These are phyloP conservation scores for Cystobasidium sp. DNA, from an alignment of 1,284 basidiomycete species.

Conservation along the genomic window DNA sequence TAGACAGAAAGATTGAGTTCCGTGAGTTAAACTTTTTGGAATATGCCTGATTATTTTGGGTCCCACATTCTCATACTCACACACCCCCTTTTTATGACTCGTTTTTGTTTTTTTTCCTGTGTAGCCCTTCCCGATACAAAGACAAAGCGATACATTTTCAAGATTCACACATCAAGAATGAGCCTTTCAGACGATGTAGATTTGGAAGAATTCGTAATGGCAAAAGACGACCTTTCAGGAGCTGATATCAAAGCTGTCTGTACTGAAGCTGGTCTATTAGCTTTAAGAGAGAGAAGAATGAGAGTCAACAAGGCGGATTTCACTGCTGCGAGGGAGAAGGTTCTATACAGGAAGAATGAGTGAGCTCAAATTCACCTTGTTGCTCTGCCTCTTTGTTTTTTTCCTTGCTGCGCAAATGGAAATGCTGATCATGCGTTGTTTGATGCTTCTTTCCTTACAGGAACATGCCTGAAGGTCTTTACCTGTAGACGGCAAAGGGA, in stretches of 20 bases:
- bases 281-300: slow-evolving; percentile 93
- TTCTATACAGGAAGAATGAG: slow-evolving; percentile 55
- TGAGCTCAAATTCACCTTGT: too few relatives aligned
- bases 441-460: not conserved
- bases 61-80: not conserved
- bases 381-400: too few relatives aligned
- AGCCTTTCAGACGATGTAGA: slow-evolving; percentile 89
- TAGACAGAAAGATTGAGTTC: slow-evolving; percentile 88
- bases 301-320: slow-evolving; percentile 77
- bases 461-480: slow-evolving; percentile 51
- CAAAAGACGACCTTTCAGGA: slow-evolving; percentile 90
- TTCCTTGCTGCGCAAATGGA: too few relatives aligned
- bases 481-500: slow-evolving; percentile 45
- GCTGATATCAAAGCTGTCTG: slow-evolving; percentile 90
- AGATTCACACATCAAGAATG: slow-evolving; percentile 95
- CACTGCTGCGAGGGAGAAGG: slow-evolving; percentile 54
- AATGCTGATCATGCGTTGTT: not conserved
- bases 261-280: slow-evolving; percentile 91
- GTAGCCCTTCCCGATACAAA: slow-evolving; percentile 87
- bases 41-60: too few relatives aligned
- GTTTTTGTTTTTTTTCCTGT: slow-evolving; percentile 58
- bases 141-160: slow-evolving; percentile 98
- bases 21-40: slow-evolving; percentile 46
- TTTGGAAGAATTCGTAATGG: slow-evolving; percentile 92
- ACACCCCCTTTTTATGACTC: not conserved